phyloP scores from a whole-genome alignment of 768 basidiomycete species.

The Tulasnella sp. region DNA sequence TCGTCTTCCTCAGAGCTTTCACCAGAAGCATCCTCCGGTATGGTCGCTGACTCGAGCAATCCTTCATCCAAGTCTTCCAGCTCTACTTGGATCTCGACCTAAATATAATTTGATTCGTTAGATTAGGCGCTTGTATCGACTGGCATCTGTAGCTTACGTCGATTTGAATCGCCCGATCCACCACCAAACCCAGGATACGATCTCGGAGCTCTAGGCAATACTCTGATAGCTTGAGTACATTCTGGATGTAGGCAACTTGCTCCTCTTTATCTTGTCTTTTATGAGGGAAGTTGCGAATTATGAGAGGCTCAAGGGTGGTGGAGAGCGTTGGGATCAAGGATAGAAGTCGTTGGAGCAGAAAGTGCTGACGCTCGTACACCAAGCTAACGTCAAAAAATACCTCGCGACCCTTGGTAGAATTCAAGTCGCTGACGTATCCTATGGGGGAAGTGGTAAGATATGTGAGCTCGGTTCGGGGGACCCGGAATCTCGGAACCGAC shows the following conservation, averaged over 20 bases:
- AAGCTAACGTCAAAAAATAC: constrained; percentile 39
- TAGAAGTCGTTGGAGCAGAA: constrained; percentile 77
- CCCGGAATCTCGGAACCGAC: constrained; percentile 30
- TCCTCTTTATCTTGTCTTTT: constrained; percentile 75
- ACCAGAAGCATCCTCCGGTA: constrained; percentile 32
- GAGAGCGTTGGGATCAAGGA: constrained; percentile 87
- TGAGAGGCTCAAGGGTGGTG: constrained; percentile 74
- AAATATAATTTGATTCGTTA: background rate
- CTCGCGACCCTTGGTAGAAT: background rate
- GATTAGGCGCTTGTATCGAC: background rate
- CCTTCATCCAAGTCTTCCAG: constrained; percentile 70
- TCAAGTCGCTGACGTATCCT: background rate
- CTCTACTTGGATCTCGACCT: constrained; percentile 98
- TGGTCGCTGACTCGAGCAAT: constrained; percentile 30
- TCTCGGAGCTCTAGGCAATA: constrained; percentile 85
- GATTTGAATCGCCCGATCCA: constrained; percentile 92
- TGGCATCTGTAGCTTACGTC: constrained; percentile 53
- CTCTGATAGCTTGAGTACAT: constrained; percentile 68
- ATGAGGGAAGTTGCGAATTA: constrained; percentile 83
- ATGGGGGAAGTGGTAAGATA: background rate
- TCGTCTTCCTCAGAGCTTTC: constrained; percentile 42
- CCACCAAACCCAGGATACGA: constrained; percentile 72
- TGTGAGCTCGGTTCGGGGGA: background rate
- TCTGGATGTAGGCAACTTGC: constrained; percentile 86
- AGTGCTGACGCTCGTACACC: constrained; percentile 80